phyloP scores from a whole-genome alignment of 2,329 filamentous ascomycete species.

The Aspergillus brunneoviolaceus region DNA sequence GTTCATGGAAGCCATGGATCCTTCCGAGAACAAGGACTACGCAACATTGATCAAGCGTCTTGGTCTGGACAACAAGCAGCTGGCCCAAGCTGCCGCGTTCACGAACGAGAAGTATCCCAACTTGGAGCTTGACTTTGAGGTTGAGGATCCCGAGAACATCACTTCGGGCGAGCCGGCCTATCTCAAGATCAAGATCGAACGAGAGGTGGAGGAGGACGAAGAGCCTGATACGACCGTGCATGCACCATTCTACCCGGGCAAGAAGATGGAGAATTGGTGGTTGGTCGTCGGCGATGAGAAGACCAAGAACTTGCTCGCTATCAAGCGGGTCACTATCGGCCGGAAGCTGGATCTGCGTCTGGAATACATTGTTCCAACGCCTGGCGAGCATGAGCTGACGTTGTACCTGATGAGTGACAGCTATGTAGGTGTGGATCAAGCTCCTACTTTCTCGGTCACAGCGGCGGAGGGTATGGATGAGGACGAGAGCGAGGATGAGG shows the following conservation, averaged over 20 bases:
- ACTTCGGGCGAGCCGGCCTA: constrained; percentile 77
- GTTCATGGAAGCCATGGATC: constrained; percentile 99
- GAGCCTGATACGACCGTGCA: constrained; percentile 83
- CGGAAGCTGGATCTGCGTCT: constrained; percentile 74
- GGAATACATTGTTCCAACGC: constrained; percentile 84
- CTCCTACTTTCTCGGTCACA: constrained; percentile 79
- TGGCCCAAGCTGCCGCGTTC: constrained; percentile 87
- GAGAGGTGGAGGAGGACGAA: constrained; percentile 72
- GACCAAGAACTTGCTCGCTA: constrained; percentile 81
- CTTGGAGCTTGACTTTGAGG: constrained; percentile 83
- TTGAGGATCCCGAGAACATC: constrained; percentile 77
- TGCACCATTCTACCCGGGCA: constrained; percentile 86
- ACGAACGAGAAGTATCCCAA: constrained; percentile 97
- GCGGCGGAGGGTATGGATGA: constrained; percentile 94
- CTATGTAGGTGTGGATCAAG: constrained; percentile 96
- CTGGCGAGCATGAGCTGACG: constrained; percentile 84
- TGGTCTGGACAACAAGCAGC: constrained; percentile 74
- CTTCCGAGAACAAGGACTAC: constrained; percentile 84
- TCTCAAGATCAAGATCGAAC: constrained; percentile 78
- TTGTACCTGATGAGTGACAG: constrained; percentile 96
- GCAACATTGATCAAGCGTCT: constrained; percentile 73
- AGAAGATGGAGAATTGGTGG: constrained; percentile 99
- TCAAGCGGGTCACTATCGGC: constrained; percentile 90
- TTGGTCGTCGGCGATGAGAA: constrained; percentile 91
- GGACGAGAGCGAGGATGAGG: constrained; percentile 81